These are phyloP conservation scores for Talaromyces sp. DNA, from an alignment of 2,329 filamentous ascomycete genomes.

Conservation along the genomic window DNA sequence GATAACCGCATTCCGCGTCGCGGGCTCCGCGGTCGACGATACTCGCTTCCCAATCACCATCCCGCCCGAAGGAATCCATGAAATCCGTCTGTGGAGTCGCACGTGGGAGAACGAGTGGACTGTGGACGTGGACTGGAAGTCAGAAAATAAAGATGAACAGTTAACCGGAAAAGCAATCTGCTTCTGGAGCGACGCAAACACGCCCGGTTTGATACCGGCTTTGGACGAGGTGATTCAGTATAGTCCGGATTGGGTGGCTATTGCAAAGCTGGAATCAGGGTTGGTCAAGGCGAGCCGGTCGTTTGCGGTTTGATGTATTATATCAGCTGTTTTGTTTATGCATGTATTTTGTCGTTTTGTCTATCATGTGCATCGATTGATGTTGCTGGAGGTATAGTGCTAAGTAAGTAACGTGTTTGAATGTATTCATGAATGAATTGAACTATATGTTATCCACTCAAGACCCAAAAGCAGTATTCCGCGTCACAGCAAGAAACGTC, in stretches of 20 bases:
- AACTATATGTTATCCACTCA: not conserved
- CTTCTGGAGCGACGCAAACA: conserved; percentile 83
- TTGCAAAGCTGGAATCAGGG: conserved; percentile 71
- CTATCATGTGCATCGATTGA: not conserved
- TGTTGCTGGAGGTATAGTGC: not conserved
- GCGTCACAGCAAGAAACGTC: conserved; percentile 52
- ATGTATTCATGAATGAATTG: not conserved
- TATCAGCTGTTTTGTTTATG: not conserved
- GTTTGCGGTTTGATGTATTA: conserved; percentile 50
- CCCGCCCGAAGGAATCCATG: conserved; percentile 52
- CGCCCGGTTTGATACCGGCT: conserved; percentile 67
- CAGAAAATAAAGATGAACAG: conserved; percentile 18
- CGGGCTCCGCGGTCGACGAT: conserved; percentile 55
- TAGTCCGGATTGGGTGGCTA: conserved; percentile 71
- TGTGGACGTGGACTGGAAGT: conserved; percentile 63
- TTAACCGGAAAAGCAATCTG: conserved; percentile 67
- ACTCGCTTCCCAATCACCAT: conserved; percentile 61
- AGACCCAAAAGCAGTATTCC: conserved; percentile 25
- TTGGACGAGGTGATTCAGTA: conserved; percentile 74
- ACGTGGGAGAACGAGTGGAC: conserved; percentile 73
- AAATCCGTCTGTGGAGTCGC: conserved; percentile 76
- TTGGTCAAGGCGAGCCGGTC: conserved; percentile 74
- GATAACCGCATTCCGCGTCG: conserved; percentile 60
- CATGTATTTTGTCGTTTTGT: not conserved
- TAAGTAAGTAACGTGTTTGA: not conserved